Base-by-base conservation (phyloP, 495 filamentous ascomycete species). In the Parathielavia hyrcaniae region DNA sequence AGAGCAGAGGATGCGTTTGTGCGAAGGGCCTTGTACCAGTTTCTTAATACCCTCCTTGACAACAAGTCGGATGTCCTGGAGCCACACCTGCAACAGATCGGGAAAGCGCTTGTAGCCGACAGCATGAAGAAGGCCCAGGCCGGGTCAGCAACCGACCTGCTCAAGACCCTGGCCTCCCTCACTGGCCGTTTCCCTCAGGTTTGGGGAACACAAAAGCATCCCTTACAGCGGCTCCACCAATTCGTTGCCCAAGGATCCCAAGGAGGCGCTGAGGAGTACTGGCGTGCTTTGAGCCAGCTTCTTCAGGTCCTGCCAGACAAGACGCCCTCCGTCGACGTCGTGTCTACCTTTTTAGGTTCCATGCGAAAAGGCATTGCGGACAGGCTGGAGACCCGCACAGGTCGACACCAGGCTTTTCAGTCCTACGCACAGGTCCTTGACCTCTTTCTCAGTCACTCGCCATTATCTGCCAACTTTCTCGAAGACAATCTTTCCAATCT, bases 241-340 rank as follows among this genome's bases (percentile, higher is more conserved):
- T 95, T 95, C 63, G 74, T 97, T n/a, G 82, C 86, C 55, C 84
- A 84, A 63, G 93, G 95, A 46, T 95, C 91, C 1, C 87, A 95
- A 62, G 82, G 81, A 9, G 83, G 86, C 12, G 71, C 81, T 3
- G 70, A 76, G 3, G 79, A 79, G 5, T 96, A 83, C 67, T 98
- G 93, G 93, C 62, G 71, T 16, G 79, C 81, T 4, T 61, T 95
- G 38, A 72, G 76, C 43, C 73, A 72, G 23, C 66, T 96, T 1
- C 64, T 97, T 36, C 64, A 73, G 11, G 64, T 67, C 1, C 67
- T 97, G 12, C 88, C 90, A 9, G 53, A 64, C 0, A 66, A 74
- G 22, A 68, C 81, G 5, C 70, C 87, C 32, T 72, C 78, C 17
- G 64, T 70, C 3, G 76, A 83, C 1, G 67, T 69, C 1, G 76